Evolutionary conservation across 352 stramenopile genomes (phyloP).

Genomic region (Blastocystis hominis): DNA sequence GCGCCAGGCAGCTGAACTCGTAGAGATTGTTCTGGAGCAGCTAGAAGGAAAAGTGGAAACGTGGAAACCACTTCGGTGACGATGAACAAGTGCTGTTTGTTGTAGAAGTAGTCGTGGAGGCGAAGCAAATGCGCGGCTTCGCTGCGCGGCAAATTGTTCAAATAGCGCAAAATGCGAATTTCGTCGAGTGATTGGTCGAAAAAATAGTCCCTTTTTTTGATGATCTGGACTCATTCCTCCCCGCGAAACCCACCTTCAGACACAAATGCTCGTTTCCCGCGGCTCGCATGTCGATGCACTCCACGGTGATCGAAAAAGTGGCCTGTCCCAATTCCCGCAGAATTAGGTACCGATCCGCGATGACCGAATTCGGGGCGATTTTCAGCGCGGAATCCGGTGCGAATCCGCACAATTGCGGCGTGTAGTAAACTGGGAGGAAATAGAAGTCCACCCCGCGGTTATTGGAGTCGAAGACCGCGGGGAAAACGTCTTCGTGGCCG

Average conservation of each 20-base stretch:
- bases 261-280: conserved; percentile 68
- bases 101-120: conserved; percentile 82
- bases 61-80: conserved; percentile 76
- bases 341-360: conserved; percentile 36
- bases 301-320: conserved; percentile 30
- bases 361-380: background rate
- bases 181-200: conserved; percentile 90
- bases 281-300: conserved; percentile 37
- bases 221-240: conserved; percentile 60
- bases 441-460: conserved; percentile 27
- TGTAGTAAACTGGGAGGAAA: conserved; percentile 19
- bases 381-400: background rate
- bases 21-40: conserved; percentile 90
- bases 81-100: conserved; percentile 80
- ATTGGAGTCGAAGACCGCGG: conserved; percentile 24
- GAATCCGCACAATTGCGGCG: conserved; percentile 15
- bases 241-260: conserved; percentile 74
- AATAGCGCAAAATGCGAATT: conserved; percentile 76
- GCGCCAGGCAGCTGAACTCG: conserved; percentile 78
- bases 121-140: conserved; percentile 79
- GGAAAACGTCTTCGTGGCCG: conserved; percentile 1
- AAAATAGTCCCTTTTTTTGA: conserved; percentile 99
- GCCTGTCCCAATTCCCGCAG: background rate
- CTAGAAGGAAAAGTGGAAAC: conserved; percentile 59
- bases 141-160: conserved; percentile 66